Evolutionary conservation across 768 basidiomycete genomes (phyloP), one percentile per base, ranked within the genome.

Genomic region (Pulveroboletus sp.): DNA sequence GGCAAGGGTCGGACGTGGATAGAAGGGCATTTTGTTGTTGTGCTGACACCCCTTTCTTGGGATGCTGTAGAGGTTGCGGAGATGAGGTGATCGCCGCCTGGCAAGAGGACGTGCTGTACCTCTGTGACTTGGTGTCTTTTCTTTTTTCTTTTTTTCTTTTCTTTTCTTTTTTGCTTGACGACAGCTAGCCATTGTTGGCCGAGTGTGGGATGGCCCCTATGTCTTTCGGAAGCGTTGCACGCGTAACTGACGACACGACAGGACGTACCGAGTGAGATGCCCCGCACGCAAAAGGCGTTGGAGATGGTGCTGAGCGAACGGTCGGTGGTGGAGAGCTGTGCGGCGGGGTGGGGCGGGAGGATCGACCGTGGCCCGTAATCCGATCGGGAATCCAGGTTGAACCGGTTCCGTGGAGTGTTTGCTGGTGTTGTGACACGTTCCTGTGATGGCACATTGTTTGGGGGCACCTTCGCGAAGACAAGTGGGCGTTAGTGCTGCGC

Each of bases 241-340:
- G 40, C 45, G 33, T 47, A 17, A 40, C 56, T 63, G 17, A 62
- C 49, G 19, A 20, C 39, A 17, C 14, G 33, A 46, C 51, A 80
- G 81, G 63, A 52, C 23, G 59, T 76, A 35, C 69, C 74, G 19
- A 54, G 52, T 3, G 52, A 58, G 25, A 68, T 68, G 66, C 50
- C 46, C 12, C 73, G 75, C 19, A 78, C 78, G 20, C 69, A 69
- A 47, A 51, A 73, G 37, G 79, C 75, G 16, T 52, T 84, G 29
- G 64, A 69, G 7, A 52, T 81, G 43, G 72, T 74, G 37, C 66
- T 82, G 53, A 70, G 70, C 5, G 81, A 83, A 52, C 58, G 65
- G 29, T 80, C 81, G 4, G 66, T 84, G 33, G 64, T 84, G 50
- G 74, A 81, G 47, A 74, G 75, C 49, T 81, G 81, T 53, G 62